Evolutionary conservation across 306 rosid species (phyloP).

Genomic region (Lathyrus aphaca): DNA sequence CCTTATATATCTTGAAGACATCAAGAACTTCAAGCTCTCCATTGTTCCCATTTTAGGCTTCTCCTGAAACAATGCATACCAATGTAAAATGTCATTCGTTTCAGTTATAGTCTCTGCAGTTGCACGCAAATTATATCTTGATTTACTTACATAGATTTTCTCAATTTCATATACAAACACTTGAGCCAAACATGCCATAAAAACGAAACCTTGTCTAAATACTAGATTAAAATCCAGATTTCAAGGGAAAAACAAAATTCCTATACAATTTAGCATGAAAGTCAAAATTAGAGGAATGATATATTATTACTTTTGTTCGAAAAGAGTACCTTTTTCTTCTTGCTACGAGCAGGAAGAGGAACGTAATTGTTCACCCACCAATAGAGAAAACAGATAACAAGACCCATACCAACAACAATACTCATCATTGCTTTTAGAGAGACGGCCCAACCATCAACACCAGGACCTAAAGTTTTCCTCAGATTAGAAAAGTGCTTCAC

Average conservation of each 20-base stretch:
- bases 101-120: too few species aligned
- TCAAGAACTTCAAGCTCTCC: conserved; percentile 99
- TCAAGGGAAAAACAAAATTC: too few species aligned
- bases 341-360: conserved; percentile 92
- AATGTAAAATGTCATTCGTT: conserved; percentile 7
- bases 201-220: too few species aligned
- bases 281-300: background rate
- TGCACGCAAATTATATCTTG: too few species aligned
- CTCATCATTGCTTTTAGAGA: conserved; percentile 96
- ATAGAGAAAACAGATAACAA: conserved; percentile 74
- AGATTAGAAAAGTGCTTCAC: conserved; percentile 92
- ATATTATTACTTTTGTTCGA: background rate
- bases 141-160: too few species aligned
- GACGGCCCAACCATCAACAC: conserved; percentile 99
- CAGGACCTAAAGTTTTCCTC: conserved; percentile 86
- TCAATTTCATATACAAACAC: background rate
- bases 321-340: conserved; percentile 88
- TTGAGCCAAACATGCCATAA: background rate
- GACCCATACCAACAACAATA: conserved; percentile 87
- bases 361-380: conserved; percentile 92
- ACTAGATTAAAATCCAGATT: too few species aligned
- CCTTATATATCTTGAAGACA: conserved; percentile 88
- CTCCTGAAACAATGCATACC: conserved; percentile 55
- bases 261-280: background rate
- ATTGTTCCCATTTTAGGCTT: conserved; percentile 96